Evolutionary conservation across 2,329 filamentous ascomycete genomes (phyloP).

Genomic region (Rutstroemia sp.): DNA sequence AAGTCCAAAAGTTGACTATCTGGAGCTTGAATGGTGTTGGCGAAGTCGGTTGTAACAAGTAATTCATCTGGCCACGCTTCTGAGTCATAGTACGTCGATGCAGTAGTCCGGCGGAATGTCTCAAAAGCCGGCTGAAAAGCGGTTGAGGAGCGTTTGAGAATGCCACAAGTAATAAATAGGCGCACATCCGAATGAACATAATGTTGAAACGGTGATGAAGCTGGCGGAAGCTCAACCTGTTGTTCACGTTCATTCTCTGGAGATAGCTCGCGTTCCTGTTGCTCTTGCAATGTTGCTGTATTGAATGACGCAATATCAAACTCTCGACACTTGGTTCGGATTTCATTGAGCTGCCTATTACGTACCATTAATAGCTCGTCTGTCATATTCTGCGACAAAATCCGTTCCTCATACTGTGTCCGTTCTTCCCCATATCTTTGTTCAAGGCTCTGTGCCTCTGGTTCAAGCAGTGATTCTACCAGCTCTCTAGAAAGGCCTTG

Average conservation of each 20-base stretch:
- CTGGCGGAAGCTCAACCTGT: slow-evolving; percentile 42
- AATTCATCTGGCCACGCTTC: slow-evolving; percentile 34
- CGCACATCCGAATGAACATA: slow-evolving; percentile 36
- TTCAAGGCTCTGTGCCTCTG: too few relatives aligned
- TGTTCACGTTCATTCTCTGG: slow-evolving; percentile 56
- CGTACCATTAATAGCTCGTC: neutral
- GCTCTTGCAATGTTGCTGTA: slow-evolving; percentile 43
- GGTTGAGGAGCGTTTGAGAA: slow-evolving; percentile 9
- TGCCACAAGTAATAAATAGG: slow-evolving; percentile 29
- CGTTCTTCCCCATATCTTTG: too few relatives aligned
- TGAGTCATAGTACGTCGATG: slow-evolving; percentile 29
- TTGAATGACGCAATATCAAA: slow-evolving; percentile 27
- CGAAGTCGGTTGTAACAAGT: slow-evolving; percentile 44
- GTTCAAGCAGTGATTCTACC: slow-evolving; percentile 32
- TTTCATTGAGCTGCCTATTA: neutral
- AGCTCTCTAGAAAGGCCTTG: slow-evolving; percentile 40
- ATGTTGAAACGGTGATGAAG: slow-evolving; percentile 35
- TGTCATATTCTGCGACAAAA: too few relatives aligned
- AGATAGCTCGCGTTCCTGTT: slow-evolving; percentile 61
- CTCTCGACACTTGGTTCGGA: slow-evolving; percentile 30
- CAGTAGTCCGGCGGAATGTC: slow-evolving; percentile 35
- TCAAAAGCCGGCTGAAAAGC: slow-evolving; percentile 39
- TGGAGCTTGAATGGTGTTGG: slow-evolving; percentile 33
- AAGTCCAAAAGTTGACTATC: slow-evolving; percentile 29
- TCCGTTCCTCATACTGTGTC: too few relatives aligned